Base-by-base conservation (phyloP, 495 filamentous ascomycete genomes). In the Aspergillus asperescens region DNA sequence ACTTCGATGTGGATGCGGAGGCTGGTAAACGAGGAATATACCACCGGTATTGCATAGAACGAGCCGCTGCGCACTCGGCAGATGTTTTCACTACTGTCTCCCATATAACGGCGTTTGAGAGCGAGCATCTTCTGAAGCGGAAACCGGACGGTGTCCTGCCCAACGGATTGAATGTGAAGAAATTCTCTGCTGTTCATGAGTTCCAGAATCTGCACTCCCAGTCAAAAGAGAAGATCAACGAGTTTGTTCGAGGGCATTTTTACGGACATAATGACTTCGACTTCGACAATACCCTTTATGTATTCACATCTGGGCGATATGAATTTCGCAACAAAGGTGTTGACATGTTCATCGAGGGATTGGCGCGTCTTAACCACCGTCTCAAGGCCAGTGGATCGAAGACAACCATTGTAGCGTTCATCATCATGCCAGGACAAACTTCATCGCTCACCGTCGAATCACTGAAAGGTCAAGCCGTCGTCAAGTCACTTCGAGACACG, bases 371-470 rank as follows among this genome's bases (percentile, higher is more conserved):
- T 58, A 97, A 98, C 71, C 91, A 96, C 73, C 81, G 85, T 28
- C 80, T 98, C 50, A 98, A 97, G 77, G 67, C 71, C 48, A 70
- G 81, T 20, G 87, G 88, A 15, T 96, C 90, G 55, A 93, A 91
- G 70, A 95, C 81, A 61, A 98, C 93, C 1, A 87, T 98, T 18
- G 94, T 98, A n/a, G 91, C 93, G 13, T 98, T 98, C 64, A 87
- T 98, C 62, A 96, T 98, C 66, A 95, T 97, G 90, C 94, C 94
- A 4, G 93, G 93, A 3, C 90, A 97, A 68, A 96, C 93, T n/a
- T 84, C 89, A 7, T 96, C 93, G 0, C 73, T 98, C 46, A 95
- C 94, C 0, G 93, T 98, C 12, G 93, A 98, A 71, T 87, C 93
- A 6, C 77, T 98, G 48, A 96, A 95, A 69, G 93, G 93, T 45